Evolutionary conservation across 352 stramenopile species (phyloP).

Genomic region (Phytophthora sansomeana): DNA sequence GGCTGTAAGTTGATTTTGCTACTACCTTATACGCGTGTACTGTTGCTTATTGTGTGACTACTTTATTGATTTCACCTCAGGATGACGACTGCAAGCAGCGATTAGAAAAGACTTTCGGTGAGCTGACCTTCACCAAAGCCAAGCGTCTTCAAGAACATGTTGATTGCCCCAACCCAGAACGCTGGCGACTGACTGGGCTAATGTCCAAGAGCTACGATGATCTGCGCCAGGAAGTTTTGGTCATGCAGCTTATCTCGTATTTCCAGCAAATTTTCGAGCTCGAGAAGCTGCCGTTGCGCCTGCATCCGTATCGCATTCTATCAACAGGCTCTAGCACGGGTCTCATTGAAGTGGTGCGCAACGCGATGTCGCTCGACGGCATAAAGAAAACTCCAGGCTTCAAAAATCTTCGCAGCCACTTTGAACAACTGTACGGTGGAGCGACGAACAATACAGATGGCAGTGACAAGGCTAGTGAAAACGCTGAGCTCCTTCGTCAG

Average conservation of each 20-base stretch:
- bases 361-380: conserved; percentile 97
- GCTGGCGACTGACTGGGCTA: conserved; percentile 74
- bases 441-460: conserved; percentile 52
- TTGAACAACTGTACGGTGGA: conserved; percentile 93
- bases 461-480: conserved; percentile 39
- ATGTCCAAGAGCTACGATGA: conserved; percentile 99
- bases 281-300: conserved; percentile 91
- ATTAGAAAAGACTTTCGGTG: conserved; percentile 75
- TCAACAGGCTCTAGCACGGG: conserved; percentile 95
- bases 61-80: conserved; percentile 5
- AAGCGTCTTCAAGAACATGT: conserved; percentile 47
- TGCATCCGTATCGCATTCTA: conserved; percentile 97
- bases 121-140: conserved; percentile 60
- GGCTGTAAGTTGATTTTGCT: conserved; percentile 19
- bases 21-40: not conserved
- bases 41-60: not conserved
- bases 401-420: conserved; percentile 92
- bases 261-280: conserved; percentile 95
- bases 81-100: conserved; percentile 53
- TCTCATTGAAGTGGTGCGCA: conserved; percentile 96
- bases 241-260: conserved; percentile 97
- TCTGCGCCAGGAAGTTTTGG: conserved; percentile 97
- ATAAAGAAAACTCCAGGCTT: conserved; percentile 93
- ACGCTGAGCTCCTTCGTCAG: conserved; percentile 53
- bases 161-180: conserved; percentile 15